These are phyloP conservation scores for Mrakiaceae sp. DNA, from an alignment of 1,284 basidiomycete genomes.

Conservation along the genomic window DNA sequence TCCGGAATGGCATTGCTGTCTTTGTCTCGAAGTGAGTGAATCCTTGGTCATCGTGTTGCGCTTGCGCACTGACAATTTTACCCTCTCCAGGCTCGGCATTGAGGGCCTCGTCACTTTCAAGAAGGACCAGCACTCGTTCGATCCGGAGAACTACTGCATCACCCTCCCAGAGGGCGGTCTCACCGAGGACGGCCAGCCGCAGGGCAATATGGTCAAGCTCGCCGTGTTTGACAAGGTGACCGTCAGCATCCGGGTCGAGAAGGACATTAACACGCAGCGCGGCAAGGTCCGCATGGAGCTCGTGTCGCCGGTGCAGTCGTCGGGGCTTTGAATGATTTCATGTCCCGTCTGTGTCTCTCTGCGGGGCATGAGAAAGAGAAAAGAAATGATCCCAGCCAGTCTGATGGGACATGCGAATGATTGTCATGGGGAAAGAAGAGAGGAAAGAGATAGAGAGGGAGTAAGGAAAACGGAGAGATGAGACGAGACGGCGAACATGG, in stretches of 20 bases:
- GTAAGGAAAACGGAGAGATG: too few species aligned
- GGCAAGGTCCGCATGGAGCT: slow-evolving; percentile 84
- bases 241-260: slow-evolving; percentile 83
- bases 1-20: slow-evolving; percentile 89
- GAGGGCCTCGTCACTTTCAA: slow-evolving; percentile 92
- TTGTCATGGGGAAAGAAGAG: too few species aligned
- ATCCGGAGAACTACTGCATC: slow-evolving; percentile 81
- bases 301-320: slow-evolving; percentile 51
- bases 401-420: too few species aligned
- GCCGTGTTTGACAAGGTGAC: slow-evolving; percentile 86
- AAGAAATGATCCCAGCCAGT: too few species aligned
- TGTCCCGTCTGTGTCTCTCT: background rate
- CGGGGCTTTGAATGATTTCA: slow-evolving; percentile 10
- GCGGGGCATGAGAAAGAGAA: too few species aligned
- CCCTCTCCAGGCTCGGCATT: slow-evolving; percentile 59
- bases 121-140: slow-evolving; percentile 66
- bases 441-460: too few species aligned
- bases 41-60: background rate
- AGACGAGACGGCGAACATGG: too few species aligned
- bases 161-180: slow-evolving; percentile 46
- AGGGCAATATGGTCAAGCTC: slow-evolving; percentile 46
- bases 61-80: background rate
- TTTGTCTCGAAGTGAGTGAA: slow-evolving; percentile 77
- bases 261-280: slow-evolving; percentile 87
- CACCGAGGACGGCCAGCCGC: slow-evolving; percentile 20